Base-by-base conservation (phyloP, 2,329 filamentous ascomycete species). In the Botrytis porri region DNA sequence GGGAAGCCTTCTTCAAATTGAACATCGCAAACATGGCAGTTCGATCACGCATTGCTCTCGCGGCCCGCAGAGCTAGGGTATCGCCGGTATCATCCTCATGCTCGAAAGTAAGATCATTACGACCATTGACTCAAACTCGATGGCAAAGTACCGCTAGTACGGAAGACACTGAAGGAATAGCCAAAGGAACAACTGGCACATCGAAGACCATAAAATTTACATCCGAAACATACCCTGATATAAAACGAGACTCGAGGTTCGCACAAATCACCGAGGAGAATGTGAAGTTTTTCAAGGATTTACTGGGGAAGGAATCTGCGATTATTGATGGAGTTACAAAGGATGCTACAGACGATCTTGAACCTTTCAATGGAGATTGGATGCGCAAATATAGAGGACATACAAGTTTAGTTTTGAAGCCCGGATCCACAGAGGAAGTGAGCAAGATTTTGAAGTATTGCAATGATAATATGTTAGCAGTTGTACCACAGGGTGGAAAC, bases 371-470 rank as follows among this genome's bases (percentile, higher is more conserved):
- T 83, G 90, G 91, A 81, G 96, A 99, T 84, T 99, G 97, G 96
- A 98, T 99, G 95, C 91, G 93, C 83, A 99, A 99, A 84, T 99
- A 97, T 85, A 91, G 93, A 75, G 97, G 96, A 43, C 94, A 98
- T 83, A 90, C 93, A 75, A 90, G 91, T 80, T 85, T 99, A 39
- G 94, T 98, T 7, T 84, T 99, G 75, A 97, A 94, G 84, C 96
- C 96, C 18, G 88, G 87, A 69, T 92, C 89, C 25, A 95, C 93
- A 0, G 90, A 95, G 79, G 92, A 99, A 83, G 93, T 98, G 78
- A 97, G 94, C 88, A 88, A 92, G 83, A 91, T 98, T 74, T 83
- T 99, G 78, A 91, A 92, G 82, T 98, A 98, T 86, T 99, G 96
- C 88, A 98, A 98, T 83, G 91, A 97, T 78, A 91, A 95, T 79